These are phyloP conservation scores for Aspergillus carlsbadensis DNA, from an alignment of 495 filamentous ascomycete genomes.

Conservation along the genomic window DNA sequence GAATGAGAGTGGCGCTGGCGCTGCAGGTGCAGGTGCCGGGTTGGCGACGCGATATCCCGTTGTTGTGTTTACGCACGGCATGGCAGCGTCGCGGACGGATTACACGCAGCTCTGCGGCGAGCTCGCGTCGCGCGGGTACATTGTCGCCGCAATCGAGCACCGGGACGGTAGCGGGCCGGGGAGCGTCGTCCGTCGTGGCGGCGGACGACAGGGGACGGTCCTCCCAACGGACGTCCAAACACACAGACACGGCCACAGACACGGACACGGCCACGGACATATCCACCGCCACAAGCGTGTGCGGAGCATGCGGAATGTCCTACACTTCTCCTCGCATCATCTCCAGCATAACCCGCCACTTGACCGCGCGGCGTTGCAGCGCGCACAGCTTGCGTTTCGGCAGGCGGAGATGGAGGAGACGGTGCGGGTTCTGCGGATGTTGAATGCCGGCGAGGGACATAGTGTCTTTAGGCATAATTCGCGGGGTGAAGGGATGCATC, in stretches of 20 bases:
- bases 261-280: neutral
- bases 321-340: neutral
- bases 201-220: neutral
- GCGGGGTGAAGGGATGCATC: neutral
- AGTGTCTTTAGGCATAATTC: neutral
- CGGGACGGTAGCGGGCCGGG: neutral
- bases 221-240: neutral
- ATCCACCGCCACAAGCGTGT: neutral
- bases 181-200: neutral
- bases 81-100: constrained; percentile 1
- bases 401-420: neutral
- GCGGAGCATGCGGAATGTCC: neutral
- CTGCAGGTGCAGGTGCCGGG: too few species aligned
- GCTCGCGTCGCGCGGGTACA: neutral
- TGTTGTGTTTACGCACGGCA: neutral
- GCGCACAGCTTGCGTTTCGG: neutral
- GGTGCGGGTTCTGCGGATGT: neutral
- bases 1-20: too few species aligned
- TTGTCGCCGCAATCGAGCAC: neutral
- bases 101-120: neutral
- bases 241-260: neutral
- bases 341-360: neutral
- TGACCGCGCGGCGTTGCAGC: neutral
- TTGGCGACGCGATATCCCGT: neutral
- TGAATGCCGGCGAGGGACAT: neutral